Base-by-base conservation (phyloP, 805 yeast species). In the Monosporozyma servazzii region DNA sequence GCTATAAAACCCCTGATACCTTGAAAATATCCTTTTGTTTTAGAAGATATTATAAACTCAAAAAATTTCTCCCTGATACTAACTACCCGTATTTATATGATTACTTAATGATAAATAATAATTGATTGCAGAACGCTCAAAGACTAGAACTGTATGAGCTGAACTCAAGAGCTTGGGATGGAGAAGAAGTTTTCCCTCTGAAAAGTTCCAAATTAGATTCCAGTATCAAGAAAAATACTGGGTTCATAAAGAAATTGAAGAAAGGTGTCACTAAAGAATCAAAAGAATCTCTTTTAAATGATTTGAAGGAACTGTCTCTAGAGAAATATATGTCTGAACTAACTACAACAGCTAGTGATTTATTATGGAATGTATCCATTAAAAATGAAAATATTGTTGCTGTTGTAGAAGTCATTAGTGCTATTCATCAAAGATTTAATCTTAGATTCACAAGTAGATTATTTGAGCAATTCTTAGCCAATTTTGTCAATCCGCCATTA, bases 171-270 rank as follows among this genome's bases (percentile, higher is more conserved):
- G 82, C 84, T 1, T 81, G 87, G 86, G 63, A 66, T 36, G 85
- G 81, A 0, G 75, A 69, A 21, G 58, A 54, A 18, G 67, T 68
- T n/a, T 61, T 63, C 48, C 60, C 61, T n/a, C 43, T 61, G 13
- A 51, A 56, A 8, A 54, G 52, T 15, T 48, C 58, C 9, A 78
- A 76, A 54, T 65, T 81, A 9, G 96, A 89, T 62, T 72, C 95
- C 0, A 84, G 90, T 51, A 71, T 89, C 56, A 89, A 89, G 71
- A 86, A 84, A 64, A 87, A 90, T 62, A 80, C 88, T 3, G 84
- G 88, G 0, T 86, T 87, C 60, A 81, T 88, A 48, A 85, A 82
- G 63, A 84, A 84, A 58, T 62, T 89, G 48, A 76, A 82, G 55
- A 71, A 76, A 2, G 72, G 82, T 2, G 65, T 88, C 23, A 76